Conservation (phyloP, 2,329 filamentous ascomycete genomes). For the Trichocomaceae sp. region DNA sequence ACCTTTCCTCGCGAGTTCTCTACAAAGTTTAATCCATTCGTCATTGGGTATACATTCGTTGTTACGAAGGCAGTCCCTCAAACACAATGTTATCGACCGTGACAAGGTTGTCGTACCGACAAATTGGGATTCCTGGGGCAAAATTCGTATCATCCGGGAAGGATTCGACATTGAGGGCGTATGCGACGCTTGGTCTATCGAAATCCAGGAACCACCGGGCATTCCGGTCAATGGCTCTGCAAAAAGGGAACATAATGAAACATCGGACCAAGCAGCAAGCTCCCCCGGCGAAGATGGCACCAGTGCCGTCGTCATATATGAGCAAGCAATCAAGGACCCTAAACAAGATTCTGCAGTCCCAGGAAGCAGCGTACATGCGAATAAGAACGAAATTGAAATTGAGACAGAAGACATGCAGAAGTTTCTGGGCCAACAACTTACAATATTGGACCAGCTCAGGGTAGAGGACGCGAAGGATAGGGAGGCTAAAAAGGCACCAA, state of each 20-base stretch:
- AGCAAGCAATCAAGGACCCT: constrained; percentile 71
- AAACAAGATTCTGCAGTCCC: constrained; percentile 56
- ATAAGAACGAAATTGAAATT: constrained; percentile 48
- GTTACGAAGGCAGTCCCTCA: constrained; percentile 68
- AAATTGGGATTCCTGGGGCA: constrained; percentile 98
- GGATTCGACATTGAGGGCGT: constrained; percentile 86
- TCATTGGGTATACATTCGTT: constrained; percentile 80
- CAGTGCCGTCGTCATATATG: constrained; percentile 66
- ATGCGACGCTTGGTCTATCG: constrained; percentile 77
- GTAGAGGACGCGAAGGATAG: constrained; percentile 48
- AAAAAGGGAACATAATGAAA: constrained; percentile 22
- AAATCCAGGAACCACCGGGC: constrained; percentile 55
- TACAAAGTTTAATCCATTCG: constrained; percentile 75
- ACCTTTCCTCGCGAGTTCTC: constrained; percentile 66
- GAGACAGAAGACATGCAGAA: constrained; percentile 67
- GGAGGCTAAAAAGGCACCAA: constrained; percentile 28
- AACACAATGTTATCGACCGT: constrained; percentile 85
- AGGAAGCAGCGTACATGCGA: constrained; percentile 40
- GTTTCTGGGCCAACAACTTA: constrained; percentile 69
- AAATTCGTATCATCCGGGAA: constrained; percentile 85
- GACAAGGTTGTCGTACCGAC: constrained; percentile 92
- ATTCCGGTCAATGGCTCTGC: constrained; percentile 15
- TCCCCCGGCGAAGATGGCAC: constrained; percentile 33
- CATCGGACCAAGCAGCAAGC: constrained; percentile 21
- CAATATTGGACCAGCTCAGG: constrained; percentile 61